These are phyloP conservation scores for Moricandia moricandioides DNA, from an alignment of 345 rosid genomes.

Conservation along the genomic window DNA sequence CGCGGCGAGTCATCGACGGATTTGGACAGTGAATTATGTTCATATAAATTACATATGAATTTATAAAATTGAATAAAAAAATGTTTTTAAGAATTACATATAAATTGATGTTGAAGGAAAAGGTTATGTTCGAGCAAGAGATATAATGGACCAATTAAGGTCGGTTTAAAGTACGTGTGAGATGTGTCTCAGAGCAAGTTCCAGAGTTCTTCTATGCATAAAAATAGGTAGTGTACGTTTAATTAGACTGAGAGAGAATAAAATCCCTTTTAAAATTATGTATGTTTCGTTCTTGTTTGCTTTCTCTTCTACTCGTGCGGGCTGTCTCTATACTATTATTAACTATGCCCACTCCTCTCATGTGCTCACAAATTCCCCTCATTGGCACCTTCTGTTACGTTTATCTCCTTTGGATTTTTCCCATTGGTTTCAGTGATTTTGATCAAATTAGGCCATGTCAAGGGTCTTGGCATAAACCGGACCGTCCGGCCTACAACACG, in stretches of 20 bases:
- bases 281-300: constrained; percentile 19
- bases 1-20: too few species aligned
- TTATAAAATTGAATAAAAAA: too few species aligned
- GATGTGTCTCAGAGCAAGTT: too few species aligned
- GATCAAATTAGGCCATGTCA: constrained; percentile 16
- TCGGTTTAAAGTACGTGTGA: too few species aligned
- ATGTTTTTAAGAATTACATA: too few species aligned
- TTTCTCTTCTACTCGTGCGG: constrained; percentile 16
- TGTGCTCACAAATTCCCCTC: constrained; percentile 31
- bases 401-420: constrained; percentile 33
- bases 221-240: neutral
- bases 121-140: too few species aligned
- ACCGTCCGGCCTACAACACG: constrained; percentile 32
- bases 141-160: too few species aligned
- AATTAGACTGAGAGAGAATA: neutral
- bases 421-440: constrained; percentile 28
- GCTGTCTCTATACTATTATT: constrained; percentile 13
- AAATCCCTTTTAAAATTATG: neutral
- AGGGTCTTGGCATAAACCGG: constrained; percentile 2
- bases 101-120: too few species aligned
- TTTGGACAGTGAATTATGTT: too few species aligned
- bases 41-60: too few species aligned
- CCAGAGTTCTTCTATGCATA: too few species aligned
- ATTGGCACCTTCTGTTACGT: constrained; percentile 27
- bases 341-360: constrained; percentile 35